Conservation (phyloP, 2,329 filamentous ascomycete genomes). For the Xylaria sp. region DNA sequence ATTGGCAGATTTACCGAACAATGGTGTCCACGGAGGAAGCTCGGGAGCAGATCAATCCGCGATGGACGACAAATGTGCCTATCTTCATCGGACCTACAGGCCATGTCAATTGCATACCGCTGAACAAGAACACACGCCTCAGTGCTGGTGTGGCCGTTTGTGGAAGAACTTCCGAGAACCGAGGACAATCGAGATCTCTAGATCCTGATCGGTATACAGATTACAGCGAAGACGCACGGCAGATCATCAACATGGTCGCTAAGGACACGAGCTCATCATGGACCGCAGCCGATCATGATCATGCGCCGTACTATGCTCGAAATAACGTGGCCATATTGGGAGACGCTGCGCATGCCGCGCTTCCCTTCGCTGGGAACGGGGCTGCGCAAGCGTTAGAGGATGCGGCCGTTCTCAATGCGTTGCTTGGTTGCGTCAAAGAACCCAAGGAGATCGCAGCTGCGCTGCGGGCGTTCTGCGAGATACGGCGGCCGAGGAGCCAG, state of each 20-base stretch:
- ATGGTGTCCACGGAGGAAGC: conserved; percentile 47
- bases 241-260: conserved; percentile 48
- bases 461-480: conserved; percentile 46
- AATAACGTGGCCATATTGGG: conserved; percentile 47
- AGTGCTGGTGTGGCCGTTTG: conserved; percentile 51
- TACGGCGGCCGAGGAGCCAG: conserved; percentile 48
- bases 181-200: conserved; percentile 29
- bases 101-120: conserved; percentile 50
- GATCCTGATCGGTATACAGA: conserved; percentile 47
- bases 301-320: conserved; percentile 47
- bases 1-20: conserved; percentile 48
- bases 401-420: conserved; percentile 46
- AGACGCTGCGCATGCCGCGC: conserved; percentile 51
- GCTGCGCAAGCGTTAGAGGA: conserved; percentile 54
- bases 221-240: conserved; percentile 48
- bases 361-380: conserved; percentile 52
- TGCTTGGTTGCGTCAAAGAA: conserved; percentile 40
- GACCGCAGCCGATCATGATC: conserved; percentile 50
- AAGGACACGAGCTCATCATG: conserved; percentile 48
- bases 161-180: conserved; percentile 31
- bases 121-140: conserved; percentile 50
- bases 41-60: conserved; percentile 43
- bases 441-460: conserved; percentile 37
- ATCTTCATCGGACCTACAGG: conserved; percentile 49
- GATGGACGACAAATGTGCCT: conserved; percentile 48